Evolutionary conservation across 768 basidiomycete species (phyloP), one percentile per base, ranked within the genome.

Genomic region (Tremella fuciformis): DNA sequence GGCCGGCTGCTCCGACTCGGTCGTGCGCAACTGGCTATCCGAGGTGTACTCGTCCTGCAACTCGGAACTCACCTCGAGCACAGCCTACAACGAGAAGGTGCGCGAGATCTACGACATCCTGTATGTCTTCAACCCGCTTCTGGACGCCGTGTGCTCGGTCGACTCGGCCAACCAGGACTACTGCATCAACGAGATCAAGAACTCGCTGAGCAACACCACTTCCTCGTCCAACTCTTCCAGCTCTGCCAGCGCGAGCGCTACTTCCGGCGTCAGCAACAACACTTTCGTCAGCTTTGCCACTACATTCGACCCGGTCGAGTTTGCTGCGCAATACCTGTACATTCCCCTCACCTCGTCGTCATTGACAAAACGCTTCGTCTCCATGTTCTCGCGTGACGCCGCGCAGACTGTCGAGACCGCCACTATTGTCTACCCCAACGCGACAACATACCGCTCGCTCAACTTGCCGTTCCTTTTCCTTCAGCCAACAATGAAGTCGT

Each of bases 381-480:
- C 42, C 22, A 60, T 75, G 57, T 19, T 62, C 50, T 40, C 70
- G 41, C 70, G 67, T 29, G 62, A 59, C 47, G 37, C 60, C 29
- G 37, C 26, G 48, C 37, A 39, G 46, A 47, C 49, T 39, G 48
- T 34, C 48, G 58, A 62, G 58, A 50, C 59, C 44, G 55, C 64
- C 47, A 68, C 75, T 48, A 66, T 74, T 58, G 70, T 75, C 57
- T 70, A 70, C 49, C 80, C 80, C 57, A 79, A 80, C 73, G 62
- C 78, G 46, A 64, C 78, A 47, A 82, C 82, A 71, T 89, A 87
- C 80, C 64, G 73, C 38, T 47, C 58, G 7, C 72, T 76, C 55
- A 76, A 77, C 66, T 77, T 96, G 55, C 80, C 84, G 37, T 96
- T 89, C 87, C 80, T 97, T 64, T 85, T 88, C 85, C 82, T 88